A percentile compares a stretch with the other conserved stretches of the same genome.
These are phyloP conservation scores for Candida tropicalis DNA, from an alignment of 1,139 yeast genomes.

Conservation along the genomic window DNA sequence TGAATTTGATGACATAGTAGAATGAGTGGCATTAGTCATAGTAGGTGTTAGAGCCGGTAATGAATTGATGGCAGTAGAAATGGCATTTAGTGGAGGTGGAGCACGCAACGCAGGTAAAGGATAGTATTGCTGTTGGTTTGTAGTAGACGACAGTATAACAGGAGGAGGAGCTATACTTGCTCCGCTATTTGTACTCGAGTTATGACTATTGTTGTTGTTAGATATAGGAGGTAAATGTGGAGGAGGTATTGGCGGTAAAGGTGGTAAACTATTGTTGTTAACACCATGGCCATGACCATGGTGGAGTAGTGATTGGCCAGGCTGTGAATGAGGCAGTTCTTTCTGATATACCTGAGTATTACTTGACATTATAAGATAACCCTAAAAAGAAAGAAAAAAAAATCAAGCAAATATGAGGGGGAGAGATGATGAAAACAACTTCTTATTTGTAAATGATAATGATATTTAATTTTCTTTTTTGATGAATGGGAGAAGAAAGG, in stretches of 20 bases:
- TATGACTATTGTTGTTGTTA: background rate
- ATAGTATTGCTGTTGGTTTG: slow-evolving; percentile 7
- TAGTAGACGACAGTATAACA: slow-evolving; percentile 2
- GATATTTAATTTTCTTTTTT: no score
- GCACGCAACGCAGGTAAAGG: slow-evolving; percentile 14
- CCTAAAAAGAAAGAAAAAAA: no score
- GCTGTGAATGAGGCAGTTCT: slow-evolving; percentile 3
- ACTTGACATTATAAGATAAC: slow-evolving; percentile 1
- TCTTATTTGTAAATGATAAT: no score
- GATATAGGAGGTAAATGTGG: slow-evolving; percentile 7
- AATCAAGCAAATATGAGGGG: no score
- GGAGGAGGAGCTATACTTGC: slow-evolving; percentile 6
- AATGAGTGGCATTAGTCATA: slow-evolving; percentile 13
- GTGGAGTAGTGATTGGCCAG: slow-evolving; percentile 1
- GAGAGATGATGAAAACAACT: no score
- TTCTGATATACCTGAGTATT: slow-evolving; percentile 4
- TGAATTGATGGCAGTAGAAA: slow-evolving; percentile 5
- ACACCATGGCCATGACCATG: background rate
- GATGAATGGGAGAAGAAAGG: no score
- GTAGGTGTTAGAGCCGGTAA: slow-evolving; percentile 14
- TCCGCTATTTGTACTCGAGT: slow-evolving; percentile 4
- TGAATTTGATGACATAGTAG: slow-evolving; percentile 13
- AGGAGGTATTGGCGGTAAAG: slow-evolving; percentile 5
- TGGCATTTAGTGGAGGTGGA: slow-evolving; percentile 10
- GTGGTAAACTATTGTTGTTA: slow-evolving; percentile 1